A percentile compares a stretch with the other conserved stretches of the same genome.
phyloP scores from a whole-genome alignment of 192 early-diverging fungal species.

The Backusella psychrophila region DNA sequence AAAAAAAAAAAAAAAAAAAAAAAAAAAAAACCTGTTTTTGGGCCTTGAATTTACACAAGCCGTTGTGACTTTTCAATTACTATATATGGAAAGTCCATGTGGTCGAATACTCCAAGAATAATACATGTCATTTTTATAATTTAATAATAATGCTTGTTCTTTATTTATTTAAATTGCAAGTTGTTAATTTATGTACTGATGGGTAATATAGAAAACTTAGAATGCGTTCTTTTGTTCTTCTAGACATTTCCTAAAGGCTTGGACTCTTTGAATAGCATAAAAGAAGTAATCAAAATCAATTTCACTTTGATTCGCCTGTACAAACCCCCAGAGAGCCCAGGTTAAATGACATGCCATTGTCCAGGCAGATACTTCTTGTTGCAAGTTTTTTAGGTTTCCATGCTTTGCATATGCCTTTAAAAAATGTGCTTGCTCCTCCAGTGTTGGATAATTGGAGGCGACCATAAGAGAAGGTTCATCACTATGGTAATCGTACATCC shows the following conservation, averaged over 20 bases:
- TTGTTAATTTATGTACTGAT: too few species aligned
- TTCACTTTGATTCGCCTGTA: slow-evolving; percentile 72
- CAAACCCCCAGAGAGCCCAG: slow-evolving; percentile 81
- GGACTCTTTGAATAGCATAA: slow-evolving; percentile 60
- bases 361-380: slow-evolving; percentile 39
- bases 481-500: slow-evolving; percentile 79
- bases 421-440: slow-evolving; percentile 54
- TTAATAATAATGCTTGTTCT: too few species aligned
- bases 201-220: neutral
- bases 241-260: slow-evolving; percentile 35
- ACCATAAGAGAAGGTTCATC: slow-evolving; percentile 42
- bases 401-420: slow-evolving; percentile 59
- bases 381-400: neutral
- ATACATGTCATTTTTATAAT: too few species aligned
- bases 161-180: too few species aligned
- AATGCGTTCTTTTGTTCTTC: neutral
- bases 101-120: too few species aligned
- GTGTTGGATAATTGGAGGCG: slow-evolving; percentile 51
- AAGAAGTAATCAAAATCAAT: slow-evolving; percentile 78
- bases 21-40: neutral
- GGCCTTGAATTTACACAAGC: too few species aligned
- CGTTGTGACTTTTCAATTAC: too few species aligned
- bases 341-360: slow-evolving; percentile 57
- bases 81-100: too few species aligned
- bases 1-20: neutral